Percentiles rank a stretch among this genome's conserved stretches.
Conservation (phyloP, 1,284 basidiomycete genomes). For the Meira nashicola region DNA sequence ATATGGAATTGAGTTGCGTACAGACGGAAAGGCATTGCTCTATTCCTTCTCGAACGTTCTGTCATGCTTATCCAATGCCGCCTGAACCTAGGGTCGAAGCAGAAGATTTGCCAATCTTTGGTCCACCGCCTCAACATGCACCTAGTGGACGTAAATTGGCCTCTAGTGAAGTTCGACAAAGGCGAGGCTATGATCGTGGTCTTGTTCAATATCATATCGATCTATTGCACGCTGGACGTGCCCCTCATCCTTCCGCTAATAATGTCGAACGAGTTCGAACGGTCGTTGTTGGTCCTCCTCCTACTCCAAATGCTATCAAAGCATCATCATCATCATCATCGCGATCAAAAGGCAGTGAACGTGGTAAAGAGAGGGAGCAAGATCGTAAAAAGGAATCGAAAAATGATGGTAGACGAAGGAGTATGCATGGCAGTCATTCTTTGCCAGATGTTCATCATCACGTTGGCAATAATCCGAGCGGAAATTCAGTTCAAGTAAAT, state of each 20-base stretch:
- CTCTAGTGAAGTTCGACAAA: conserved; percentile 20
- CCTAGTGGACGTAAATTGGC: neutral
- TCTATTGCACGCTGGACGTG: conserved; percentile 34
- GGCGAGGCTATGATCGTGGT: conserved; percentile 38
- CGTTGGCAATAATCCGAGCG: neutral
- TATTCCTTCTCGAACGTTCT: conserved; percentile 47
- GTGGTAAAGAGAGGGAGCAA: conserved; percentile 9
- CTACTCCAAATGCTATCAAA: conserved; percentile 8
- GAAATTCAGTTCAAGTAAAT: neutral
- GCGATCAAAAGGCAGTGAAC: conserved; percentile 11
- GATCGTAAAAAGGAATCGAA: neutral
- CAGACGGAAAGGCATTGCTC: conserved; percentile 50
- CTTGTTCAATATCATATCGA: conserved; percentile 33
- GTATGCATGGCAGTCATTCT: neutral
- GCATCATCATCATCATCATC: conserved; percentile 2
- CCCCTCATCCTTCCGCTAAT: conserved; percentile 34
- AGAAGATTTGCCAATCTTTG: conserved; percentile 30
- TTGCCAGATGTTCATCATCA: too few relatives aligned
- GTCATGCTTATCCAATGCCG: conserved; percentile 40
- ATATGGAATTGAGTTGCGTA: conserved; percentile 49
- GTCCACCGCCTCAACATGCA: neutral
- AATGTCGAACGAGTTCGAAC: conserved; percentile 46
- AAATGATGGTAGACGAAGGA: neutral
- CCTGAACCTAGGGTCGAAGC: conserved; percentile 26
- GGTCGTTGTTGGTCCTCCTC: conserved; percentile 44